Conservation (phyloP, 352 stramenopile species). For the Pythium aquatile region DNA sequence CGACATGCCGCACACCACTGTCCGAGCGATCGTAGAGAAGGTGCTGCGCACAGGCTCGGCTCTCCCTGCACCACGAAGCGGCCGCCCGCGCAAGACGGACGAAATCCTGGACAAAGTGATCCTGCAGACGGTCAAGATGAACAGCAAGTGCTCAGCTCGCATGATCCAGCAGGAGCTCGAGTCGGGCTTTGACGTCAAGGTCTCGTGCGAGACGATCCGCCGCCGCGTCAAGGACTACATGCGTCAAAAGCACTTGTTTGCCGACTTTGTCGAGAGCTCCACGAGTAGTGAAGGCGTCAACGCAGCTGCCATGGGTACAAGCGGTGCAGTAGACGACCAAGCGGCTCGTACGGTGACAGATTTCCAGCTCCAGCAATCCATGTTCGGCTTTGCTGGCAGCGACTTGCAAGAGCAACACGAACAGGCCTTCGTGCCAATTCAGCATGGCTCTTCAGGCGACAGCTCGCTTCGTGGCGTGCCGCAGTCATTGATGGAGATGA, state of each 20-base stretch:
- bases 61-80: constrained; percentile 47
- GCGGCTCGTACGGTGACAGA: background rate
- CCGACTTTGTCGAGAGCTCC: constrained; percentile 6
- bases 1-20: constrained; percentile 66
- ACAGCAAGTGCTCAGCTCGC: constrained; percentile 56
- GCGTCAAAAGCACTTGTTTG: constrained; percentile 30
- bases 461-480: constrained; percentile 11
- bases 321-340: background rate
- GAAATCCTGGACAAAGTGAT: constrained; percentile 67
- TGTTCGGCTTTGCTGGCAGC: constrained; percentile 10
- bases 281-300: background rate
- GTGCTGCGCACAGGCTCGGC: constrained; percentile 51
- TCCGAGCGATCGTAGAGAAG: constrained; percentile 72
- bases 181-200: constrained; percentile 42
- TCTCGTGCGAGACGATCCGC: constrained; percentile 72
- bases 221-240: constrained; percentile 65
- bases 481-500: constrained; percentile 29
- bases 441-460: background rate
- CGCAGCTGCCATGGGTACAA: background rate
- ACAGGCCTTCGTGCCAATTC: background rate
- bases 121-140: constrained; percentile 50
- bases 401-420: constrained; percentile 2
- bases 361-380: background rate
- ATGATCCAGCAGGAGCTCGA: constrained; percentile 59
- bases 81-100: constrained; percentile 62